phyloP scores from a whole-genome alignment of 169 alveolate genomes.

The Eimeria necatrix region DNA sequence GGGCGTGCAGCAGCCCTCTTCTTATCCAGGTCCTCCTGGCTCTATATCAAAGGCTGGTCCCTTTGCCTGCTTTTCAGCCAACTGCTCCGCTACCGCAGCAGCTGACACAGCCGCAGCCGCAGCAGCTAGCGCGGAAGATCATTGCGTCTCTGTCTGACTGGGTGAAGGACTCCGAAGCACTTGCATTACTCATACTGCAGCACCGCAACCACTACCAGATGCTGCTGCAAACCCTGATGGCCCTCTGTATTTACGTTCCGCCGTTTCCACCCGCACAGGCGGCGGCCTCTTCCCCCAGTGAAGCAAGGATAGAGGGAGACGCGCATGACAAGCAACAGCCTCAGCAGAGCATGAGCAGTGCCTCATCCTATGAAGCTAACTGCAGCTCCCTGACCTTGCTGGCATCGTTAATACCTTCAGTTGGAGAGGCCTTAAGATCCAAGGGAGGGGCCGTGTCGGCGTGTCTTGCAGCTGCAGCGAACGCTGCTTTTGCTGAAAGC shows the following conservation, averaged over 20 bases:
- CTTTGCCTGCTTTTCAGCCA: conserved; percentile 79
- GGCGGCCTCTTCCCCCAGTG: neutral
- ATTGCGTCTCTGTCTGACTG: conserved; percentile 44
- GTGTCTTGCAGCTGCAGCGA: conserved; percentile 54
- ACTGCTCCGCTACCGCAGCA: conserved; percentile 71
- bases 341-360: conserved; percentile 10
- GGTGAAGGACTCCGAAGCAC: conserved; percentile 39
- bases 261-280: conserved; percentile 47
- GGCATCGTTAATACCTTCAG: neutral
- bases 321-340: conserved; percentile 23
- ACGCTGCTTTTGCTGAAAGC: conserved; percentile 14
- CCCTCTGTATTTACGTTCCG: conserved; percentile 69
- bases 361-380: conserved; percentile 61
- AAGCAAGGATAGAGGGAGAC: conserved; percentile 32
- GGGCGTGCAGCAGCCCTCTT: conserved; percentile 72
- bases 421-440: conserved; percentile 32
- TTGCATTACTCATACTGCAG: conserved; percentile 56
- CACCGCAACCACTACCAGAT: conserved; percentile 76
- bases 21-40: conserved; percentile 71
- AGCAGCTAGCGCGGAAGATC: conserved; percentile 59
- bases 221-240: conserved; percentile 77
- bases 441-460: conserved; percentile 60
- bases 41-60: conserved; percentile 65
- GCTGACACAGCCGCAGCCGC: conserved; percentile 65
- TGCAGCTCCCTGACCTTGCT: conserved; percentile 23